Evolutionary conservation across 129 eudicot genomes (phyloP), one percentile per base, ranked within the genome.

Genomic region (Pseudognaphalium luteoalbum): DNA sequence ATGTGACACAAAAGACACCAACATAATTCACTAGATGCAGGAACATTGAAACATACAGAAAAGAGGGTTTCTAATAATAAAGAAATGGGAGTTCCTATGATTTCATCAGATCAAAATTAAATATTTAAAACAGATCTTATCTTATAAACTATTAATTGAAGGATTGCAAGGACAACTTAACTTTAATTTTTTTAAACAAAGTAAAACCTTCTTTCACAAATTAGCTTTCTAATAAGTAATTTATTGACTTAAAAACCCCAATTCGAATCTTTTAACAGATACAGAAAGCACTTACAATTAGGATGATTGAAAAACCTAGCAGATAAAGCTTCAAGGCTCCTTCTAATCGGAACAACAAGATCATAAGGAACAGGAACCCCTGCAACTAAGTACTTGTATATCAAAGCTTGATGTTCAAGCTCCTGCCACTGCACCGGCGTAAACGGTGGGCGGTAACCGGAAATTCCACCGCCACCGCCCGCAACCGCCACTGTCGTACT

Each of bases 381-480:
- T 51, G 93, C 96, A 15, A 87, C 85, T 29, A 90, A 71, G 32
- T 90, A 90, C 71, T 88, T 90, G 78, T 88, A 90, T 50, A 90
- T 88, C 72, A 87, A 80, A 29, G 96, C 96, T 84, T 90, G 96
- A 67, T 88, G 96, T 60, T 90, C 93, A 29, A 90, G 83, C 77
- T 90, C 93, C 82, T 88, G 91, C 91, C 93, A 88, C 78, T 88
- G 96, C 71, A 81, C 81, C 67, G 88, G 83, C 56, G 96, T 88
- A 72, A 90, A 88, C 28, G 89, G 91, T 61, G 88, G 81, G 70
- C 87, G 71, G 65, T 68, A 73, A 10, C 79, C 81, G 30, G 78
- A 72, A 20, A 79, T 81, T 35, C 78, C 90, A 51, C 77, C 68
- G 32, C 87, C 87, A 37, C 33, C 72, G 35, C 66, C 87, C 12